Base-by-base conservation (phyloP, 139 green algal genomes). In the Ostreobium quekettii region DNA sequence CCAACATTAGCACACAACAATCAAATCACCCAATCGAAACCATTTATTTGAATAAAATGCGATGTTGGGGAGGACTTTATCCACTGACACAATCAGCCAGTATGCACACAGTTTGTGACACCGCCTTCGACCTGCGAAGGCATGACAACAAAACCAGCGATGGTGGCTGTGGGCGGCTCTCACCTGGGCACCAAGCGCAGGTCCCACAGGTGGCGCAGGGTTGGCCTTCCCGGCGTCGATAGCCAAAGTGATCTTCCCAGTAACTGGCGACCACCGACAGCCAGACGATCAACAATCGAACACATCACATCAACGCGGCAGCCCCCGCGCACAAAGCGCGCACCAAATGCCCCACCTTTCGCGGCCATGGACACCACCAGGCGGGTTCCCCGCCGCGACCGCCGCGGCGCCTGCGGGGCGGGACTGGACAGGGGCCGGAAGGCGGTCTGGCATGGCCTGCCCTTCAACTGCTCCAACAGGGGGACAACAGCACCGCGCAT, bases 211-310 rank as follows among this genome's bases (percentile, higher is more conserved):
- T 29, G 95, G 95, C 26, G 95, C 83, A n/a, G 95, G 95, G 61
- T 96, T 97, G 29, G 95, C 95, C 87, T 99, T 99, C 56, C 95
- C 95, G 29, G 95, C 95, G 28, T 89, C 77, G 30, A 99, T 73
- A 2, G 93, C 95, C 48, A 99, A 85, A 86, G 99, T 98, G 71
- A 99, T 96, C 64, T 93, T 87, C 37, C 91, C 90, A 29, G 89
- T 84, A 24, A 96, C 89, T 91, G 78, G 71, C 73, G 22, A 42
- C 39, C 30, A 53, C 19, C 22, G 46, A 26, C 22, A 19, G 22
- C 19, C 19, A 26, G 19, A 53, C 46, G 46, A 53, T 53, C 46
- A 19, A 26, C 46, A 53, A n/a, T n/a, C n/a, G n/a, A n/a, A n/a
- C n/a, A n/a, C n/a, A n/a, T n/a, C n/a, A n/a, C n/a, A n/a, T n/a